Conservation (phyloP, 179 eudicot species). For the Amaranthus tricolor region DNA sequence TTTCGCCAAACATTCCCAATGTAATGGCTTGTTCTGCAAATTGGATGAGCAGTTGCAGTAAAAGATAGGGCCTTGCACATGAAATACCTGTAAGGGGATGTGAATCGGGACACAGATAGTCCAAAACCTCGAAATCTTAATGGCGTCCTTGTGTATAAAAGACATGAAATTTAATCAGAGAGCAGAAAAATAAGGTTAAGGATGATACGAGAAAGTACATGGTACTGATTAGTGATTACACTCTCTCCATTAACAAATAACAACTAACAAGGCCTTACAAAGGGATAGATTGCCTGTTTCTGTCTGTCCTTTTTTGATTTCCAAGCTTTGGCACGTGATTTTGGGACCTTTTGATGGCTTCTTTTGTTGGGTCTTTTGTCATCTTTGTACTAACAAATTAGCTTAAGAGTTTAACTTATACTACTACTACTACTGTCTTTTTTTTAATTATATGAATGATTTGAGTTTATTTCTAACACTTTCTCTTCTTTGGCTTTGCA, state of each 20-base stretch:
- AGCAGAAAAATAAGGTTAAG: conserved; percentile 28
- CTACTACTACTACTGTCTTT: neutral
- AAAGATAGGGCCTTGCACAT: conserved; percentile 13
- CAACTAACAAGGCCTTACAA: conserved; percentile 18
- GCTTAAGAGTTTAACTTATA: conserved; percentile 28
- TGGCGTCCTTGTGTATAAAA: conserved; percentile 3
- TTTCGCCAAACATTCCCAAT: too few species aligned
- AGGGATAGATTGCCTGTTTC: conserved; percentile 26
- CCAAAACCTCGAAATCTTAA: conserved; percentile 9
- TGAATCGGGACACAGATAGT: conserved; percentile 13
- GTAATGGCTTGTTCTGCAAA: conserved; percentile 1
- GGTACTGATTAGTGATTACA: conserved; percentile 16
- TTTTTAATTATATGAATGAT: too few species aligned
- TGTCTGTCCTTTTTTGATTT: conserved; percentile 28
- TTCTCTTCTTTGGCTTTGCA: conserved; percentile 30
- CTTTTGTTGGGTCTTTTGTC: conserved; percentile 39
- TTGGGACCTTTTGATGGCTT: conserved; percentile 29
- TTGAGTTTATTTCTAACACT: conserved; percentile 3
- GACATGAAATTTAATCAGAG: conserved; percentile 33
- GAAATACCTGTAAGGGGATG: conserved; percentile 15
- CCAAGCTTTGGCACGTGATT: conserved; percentile 47
- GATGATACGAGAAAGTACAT: conserved; percentile 31
- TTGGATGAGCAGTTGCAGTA: conserved; percentile 11
- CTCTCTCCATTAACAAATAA: conserved; percentile 8
- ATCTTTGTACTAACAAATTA: conserved; percentile 45